Base-by-base conservation (phyloP, 2,329 filamentous ascomycete species). In the Lachnum nothofagi region DNA sequence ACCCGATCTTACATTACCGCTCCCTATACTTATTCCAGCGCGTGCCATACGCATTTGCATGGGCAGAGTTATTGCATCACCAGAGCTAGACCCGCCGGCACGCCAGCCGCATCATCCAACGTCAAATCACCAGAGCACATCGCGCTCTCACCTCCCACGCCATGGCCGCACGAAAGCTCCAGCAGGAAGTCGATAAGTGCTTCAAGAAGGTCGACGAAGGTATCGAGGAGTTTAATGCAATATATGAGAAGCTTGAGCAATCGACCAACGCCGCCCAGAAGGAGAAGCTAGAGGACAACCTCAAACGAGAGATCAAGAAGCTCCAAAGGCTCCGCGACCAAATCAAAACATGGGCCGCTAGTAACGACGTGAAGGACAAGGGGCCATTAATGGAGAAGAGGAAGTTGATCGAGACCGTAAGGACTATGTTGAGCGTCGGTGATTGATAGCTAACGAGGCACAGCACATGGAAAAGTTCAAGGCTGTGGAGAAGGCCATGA, bases 381-480 rank as follows among this genome's bases (percentile, higher is more conserved):
- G 86, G 87, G 68, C 91, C 91, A 62, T 73, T 98, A 67, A 73
- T 96, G 65, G 93, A 98, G 65, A 85, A 98, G 70, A 82, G 93
- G 68, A 93, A 91, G 73, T 79, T 94, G 68, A 98, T 98, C 71
- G 93, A 98, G 78, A 95, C 91, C 75, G 91, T 97, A 62, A n/a
- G 61, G 55, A 23, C 35, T 27, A 33, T 53, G 17, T 50, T 24
- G 29, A 48, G 42, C 51, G 29, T 24, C 39, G 16, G 25, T 44
- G 33, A 53, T 53, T 44, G 37, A 51, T 44, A 42, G 56, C 62
- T 65, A 58, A 65, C 53, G 14, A 19, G 42, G 67, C 72, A 68
- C 72, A 93, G 88, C 85, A 91, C 87, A 98, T 98, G 93, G 93
- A 98, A 73, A 90, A 89, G 64, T 98, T 98, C 80, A 98, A 98